Evolutionary conservation across 2,329 filamentous ascomycete species (phyloP), one percentile per base, ranked within the genome.

Genomic region (Fusarium tjaetaba): DNA sequence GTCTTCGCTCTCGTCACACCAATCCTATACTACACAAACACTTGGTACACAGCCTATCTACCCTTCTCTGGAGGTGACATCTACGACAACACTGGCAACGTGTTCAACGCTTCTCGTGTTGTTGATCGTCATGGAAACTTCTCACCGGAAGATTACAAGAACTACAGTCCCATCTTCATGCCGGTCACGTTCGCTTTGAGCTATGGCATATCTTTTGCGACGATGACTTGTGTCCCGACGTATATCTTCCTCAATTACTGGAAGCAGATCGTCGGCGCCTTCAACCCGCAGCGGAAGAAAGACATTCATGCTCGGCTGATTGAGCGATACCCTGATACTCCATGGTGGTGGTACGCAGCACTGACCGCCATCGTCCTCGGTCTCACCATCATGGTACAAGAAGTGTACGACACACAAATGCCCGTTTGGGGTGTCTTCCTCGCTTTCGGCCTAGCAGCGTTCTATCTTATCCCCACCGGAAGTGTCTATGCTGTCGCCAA

Each of bases 351-450:
- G 61, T 63, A 63, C 20, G 61, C 53, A 1, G n/a, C 16, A 7
- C 2, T 63, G 11, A 63, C 42, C 3, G 42, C 36, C 5, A 36
- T 63, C 7, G 55, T 63, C 1, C 42, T 63, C 1, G 61, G 61
- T 9, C 61, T 63, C 11, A 63, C 53, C 1, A 63, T 63, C 36
- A 63, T 63, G 61, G 61, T 63, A 0, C 61, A 63, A 30, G 61
- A 61, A 1, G 53, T 63, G 1, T 63, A 63, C 5, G 26, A 63
- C 4, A 63, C 61, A 1, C 42, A 63, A 5, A 63, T 63, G 61
- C 55, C 61, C 7, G 55, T 49, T 14, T 63, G 61, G 61, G 55
- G 61, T 9, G 34, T 63, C 10, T 63, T 63, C 8, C 3, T 63
- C 0, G 61, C 61, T 2, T 63, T 63, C 0, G 61, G 53, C 0